Percentiles rank a stretch among this genome's conserved stretches.
These are phyloP conservation scores for Lichtheimia hyalospora DNA, from an alignment of 371 early-diverging fungal species.

Conservation along the genomic window DNA sequence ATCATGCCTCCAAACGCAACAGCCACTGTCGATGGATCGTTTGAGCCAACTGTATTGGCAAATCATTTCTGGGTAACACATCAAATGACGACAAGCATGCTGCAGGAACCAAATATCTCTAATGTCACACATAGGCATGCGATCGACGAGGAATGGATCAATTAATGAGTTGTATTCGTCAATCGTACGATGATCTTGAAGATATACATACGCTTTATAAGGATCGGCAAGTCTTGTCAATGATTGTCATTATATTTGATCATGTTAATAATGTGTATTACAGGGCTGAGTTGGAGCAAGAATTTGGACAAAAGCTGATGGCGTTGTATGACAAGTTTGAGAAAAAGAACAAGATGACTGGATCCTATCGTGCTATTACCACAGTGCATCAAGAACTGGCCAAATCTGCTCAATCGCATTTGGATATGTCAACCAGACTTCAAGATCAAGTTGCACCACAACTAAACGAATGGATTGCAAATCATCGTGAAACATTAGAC, in stretches of 20 bases:
- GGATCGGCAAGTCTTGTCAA: slow-evolving; percentile 23
- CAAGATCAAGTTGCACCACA: slow-evolving; percentile 19
- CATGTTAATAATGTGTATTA: not conserved
- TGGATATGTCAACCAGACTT: slow-evolving; percentile 30
- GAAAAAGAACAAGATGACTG: slow-evolving; percentile 7
- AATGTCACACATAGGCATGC: slow-evolving; percentile 9
- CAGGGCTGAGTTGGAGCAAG: slow-evolving; percentile 28
- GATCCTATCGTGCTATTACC: slow-evolving; percentile 5
- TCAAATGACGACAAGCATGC: slow-evolving; percentile 11
- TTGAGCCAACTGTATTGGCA: not conserved
- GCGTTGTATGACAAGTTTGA: slow-evolving; percentile 5
- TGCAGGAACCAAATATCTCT: slow-evolving; percentile 5
- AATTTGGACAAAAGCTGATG: slow-evolving; percentile 34
- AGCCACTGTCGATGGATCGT: too few species aligned
- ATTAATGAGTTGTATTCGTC: slow-evolving; percentile 22
- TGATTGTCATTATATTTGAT: not conserved
- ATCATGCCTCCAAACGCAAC: not conserved
- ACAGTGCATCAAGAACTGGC: slow-evolving; percentile 27
- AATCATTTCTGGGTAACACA: slow-evolving; percentile 32
- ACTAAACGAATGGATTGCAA: slow-evolving; percentile 24
- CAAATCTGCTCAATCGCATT: slow-evolving; percentile 35
- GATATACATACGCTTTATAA: slow-evolving; percentile 24
- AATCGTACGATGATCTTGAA: slow-evolving; percentile 27
- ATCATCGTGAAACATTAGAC: slow-evolving; percentile 10
- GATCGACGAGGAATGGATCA: slow-evolving; percentile 20